Evolutionary conservation across 495 filamentous ascomycete genomes (phyloP), one percentile per base, ranked within the genome.

Genomic region (Xylaria longipes): DNA sequence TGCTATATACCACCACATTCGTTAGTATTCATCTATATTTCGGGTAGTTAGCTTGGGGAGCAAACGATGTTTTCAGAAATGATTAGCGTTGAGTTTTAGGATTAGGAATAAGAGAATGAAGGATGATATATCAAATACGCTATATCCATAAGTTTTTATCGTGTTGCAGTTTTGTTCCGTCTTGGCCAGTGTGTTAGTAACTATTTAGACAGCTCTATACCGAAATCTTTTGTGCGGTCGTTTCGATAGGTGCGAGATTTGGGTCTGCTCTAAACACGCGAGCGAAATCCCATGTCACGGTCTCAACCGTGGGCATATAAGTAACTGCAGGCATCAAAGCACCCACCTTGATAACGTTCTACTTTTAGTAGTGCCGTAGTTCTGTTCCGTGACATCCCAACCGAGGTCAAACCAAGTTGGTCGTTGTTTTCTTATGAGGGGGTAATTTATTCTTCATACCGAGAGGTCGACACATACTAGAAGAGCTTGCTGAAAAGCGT

Each of bases 1-100:
- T 31, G 66, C 66, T 68, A 60, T 68, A 60, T 50, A 35, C 41
- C 43, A 35, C 54, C 64, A 72, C 71, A 61, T 56, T 72, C 71
- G 0, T 69, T 72, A 22, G 39, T 62, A 48, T 68, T 17, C 22
- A 43, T 58, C 6, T 60, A 37, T 60, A 27, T 29, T 46, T 61
- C 56, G 27, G 66, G 66, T 68, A 68, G 35, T 31, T 68, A 57
- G 65, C 25, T 14, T 60, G 25, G 7, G 31, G 27, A 35, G 2
- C 14, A 4, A 25, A 14, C 8, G 33, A 20, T 37, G 9, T 29
- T 58, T 45, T 35, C 9, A 15, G 66, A 4, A 39, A 37, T 46
- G 50, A 58, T 45, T 33, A 54, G n/a, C 48, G 31, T 54, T 67
- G n/a, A 60, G 2, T 35, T 60, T 37, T 37, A 37, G 31, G 8